Percentiles rank a stretch among this genome's conserved stretches.
phyloP scores from a whole-genome alignment of 352 stramenopile species.

The Phytopythium vexans region DNA sequence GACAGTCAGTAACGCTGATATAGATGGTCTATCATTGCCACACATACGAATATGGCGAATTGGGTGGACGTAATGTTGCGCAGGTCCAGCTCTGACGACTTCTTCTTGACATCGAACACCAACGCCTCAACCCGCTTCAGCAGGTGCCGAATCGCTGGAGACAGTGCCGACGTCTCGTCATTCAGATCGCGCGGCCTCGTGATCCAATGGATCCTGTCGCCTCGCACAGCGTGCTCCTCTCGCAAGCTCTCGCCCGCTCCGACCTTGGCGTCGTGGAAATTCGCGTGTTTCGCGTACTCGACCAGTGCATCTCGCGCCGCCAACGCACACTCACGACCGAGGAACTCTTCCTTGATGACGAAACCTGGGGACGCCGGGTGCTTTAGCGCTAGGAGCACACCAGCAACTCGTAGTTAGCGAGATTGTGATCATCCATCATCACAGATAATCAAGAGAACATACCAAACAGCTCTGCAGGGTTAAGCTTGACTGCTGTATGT shows the following conservation, averaged over 20 bases:
- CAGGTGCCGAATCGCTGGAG: conserved; percentile 37
- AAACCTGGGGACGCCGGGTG: conserved; percentile 50
- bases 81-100: conserved; percentile 42
- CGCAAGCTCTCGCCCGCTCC: conserved; percentile 34
- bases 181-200: conserved; percentile 33
- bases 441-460: conserved; percentile 1
- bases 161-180: conserved; percentile 15
- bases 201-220: conserved; percentile 73
- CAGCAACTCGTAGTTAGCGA: neutral
- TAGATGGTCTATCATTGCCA: conserved; percentile 2
- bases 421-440: neutral
- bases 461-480: conserved; percentile 67
- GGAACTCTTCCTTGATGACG: conserved; percentile 48
- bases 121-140: conserved; percentile 47
- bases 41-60: conserved; percentile 71
- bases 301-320: conserved; percentile 37
- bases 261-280: conserved; percentile 50
- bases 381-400: conserved; percentile 26
- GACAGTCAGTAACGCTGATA: neutral
- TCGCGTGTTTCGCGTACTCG: conserved; percentile 15
- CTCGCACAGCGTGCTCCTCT: conserved; percentile 41
- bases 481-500: conserved; percentile 19
- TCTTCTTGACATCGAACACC: conserved; percentile 52
- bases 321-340: conserved; percentile 30
- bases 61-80: conserved; percentile 73